phyloP scores from a whole-genome alignment of 768 basidiomycete species.

The Leccinum longicurvipes region DNA sequence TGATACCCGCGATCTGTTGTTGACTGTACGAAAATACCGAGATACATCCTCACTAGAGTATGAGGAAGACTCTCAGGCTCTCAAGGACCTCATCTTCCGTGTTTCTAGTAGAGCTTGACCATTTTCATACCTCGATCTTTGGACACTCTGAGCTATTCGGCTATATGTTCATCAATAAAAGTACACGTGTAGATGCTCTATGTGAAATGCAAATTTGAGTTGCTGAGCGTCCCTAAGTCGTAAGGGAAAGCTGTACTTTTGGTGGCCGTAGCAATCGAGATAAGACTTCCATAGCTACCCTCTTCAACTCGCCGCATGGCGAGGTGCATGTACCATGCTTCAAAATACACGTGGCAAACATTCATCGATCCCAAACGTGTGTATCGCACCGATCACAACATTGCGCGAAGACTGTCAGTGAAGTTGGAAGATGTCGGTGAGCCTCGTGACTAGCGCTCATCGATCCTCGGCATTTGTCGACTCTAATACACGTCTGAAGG shows the following conservation, averaged over 20 bases:
- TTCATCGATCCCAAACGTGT: not conserved
- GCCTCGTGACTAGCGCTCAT: not conserved
- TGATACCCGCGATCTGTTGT: not conserved
- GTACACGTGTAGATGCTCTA: not conserved
- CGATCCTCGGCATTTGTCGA: not conserved
- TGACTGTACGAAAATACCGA: constrained; percentile 16
- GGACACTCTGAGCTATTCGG: not conserved
- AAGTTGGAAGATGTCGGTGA: constrained; percentile 16
- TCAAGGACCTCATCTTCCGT: constrained; percentile 16
- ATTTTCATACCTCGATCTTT: not conserved
- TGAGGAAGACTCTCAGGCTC: constrained; percentile 15
- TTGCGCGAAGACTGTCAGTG: not conserved
- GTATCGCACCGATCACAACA: not conserved
- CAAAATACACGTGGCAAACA: not conserved
- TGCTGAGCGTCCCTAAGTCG: not conserved
- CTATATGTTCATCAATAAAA: not conserved
- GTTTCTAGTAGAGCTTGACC: constrained; percentile 11
- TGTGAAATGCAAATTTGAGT: not conserved
- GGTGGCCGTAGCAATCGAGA: not conserved
- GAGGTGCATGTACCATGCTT: constrained; percentile 1
- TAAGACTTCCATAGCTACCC: not conserved
- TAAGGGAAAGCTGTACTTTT: not conserved
- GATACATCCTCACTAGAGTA: constrained; percentile 17
- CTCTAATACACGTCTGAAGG: constrained; percentile 3
- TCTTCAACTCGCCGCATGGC: not conserved